phyloP scores from a whole-genome alignment of 2,329 filamentous ascomycete species.

The Pezicula rhizophila region DNA sequence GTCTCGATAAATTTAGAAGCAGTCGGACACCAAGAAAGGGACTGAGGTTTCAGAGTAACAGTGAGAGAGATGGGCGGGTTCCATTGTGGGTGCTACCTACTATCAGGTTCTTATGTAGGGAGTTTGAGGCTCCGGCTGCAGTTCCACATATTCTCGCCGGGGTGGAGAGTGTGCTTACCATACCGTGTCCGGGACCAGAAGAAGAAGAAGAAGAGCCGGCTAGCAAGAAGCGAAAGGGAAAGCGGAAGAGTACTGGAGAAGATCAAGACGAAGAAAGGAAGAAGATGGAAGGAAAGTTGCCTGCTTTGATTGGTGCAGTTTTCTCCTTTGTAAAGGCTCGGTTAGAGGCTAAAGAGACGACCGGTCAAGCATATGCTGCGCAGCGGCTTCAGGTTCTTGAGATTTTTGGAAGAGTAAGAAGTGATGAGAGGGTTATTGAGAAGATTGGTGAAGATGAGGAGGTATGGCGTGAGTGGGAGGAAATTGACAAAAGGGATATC shows the following conservation, averaged over 20 bases:
- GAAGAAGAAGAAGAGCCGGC: not conserved
- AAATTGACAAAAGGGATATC: constrained; percentile 46
- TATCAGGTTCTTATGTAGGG: constrained; percentile 59
- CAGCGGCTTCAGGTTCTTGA: constrained; percentile 41
- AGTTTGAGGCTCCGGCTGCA: constrained; percentile 53
- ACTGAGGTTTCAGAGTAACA: constrained; percentile 12
- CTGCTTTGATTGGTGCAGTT: constrained; percentile 52
- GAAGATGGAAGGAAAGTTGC: constrained; percentile 36
- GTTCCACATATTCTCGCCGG: constrained; percentile 71
- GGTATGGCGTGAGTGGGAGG: constrained; percentile 47
- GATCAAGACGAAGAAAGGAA: constrained; percentile 26
- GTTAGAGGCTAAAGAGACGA: constrained; percentile 29
- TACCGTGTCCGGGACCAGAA: constrained; percentile 16
- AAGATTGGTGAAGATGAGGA: constrained; percentile 39
- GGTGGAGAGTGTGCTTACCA: constrained; percentile 45
- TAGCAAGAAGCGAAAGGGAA: constrained; percentile 7
- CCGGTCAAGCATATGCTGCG: constrained; percentile 39
- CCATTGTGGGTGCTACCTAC: constrained; percentile 65
- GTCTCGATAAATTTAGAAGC: constrained; percentile 30
- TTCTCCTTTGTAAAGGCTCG: constrained; percentile 54
- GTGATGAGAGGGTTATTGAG: constrained; percentile 33
- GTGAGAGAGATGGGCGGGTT: constrained; percentile 24
- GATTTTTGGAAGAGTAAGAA: constrained; percentile 32
- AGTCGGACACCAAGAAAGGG: constrained; percentile 22
- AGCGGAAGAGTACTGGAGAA: not conserved